Evolutionary conservation across 2,329 filamentous ascomycete genomes (phyloP), one percentile per base, ranked within the genome.

Genomic region (Fusarium papillatum): DNA sequence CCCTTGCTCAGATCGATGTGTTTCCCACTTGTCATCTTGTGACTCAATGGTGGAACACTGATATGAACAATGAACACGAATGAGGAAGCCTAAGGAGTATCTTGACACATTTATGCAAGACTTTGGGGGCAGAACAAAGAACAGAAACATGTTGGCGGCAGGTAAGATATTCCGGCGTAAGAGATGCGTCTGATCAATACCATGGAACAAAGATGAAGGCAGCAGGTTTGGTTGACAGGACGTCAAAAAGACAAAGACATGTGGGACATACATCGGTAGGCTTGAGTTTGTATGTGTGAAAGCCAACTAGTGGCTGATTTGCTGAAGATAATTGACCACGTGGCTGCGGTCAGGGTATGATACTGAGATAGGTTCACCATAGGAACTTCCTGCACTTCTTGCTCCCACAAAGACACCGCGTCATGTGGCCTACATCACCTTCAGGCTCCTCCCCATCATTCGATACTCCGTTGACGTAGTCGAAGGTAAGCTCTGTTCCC

Each of bases 401-500:
- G 57, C 92, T 90, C 2, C 91, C 90, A 77, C 94, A 96, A 10
- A 92, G 81, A 78, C 91, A 93, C 67, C 74, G 83, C 7, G 87
- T 89, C 90, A 92, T 92, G 69, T 90, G 86, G 71, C 86, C 83
- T 13, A 80, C 84, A 61, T 85, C 85, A 71, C 84, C 86, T 7
- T 80, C 79, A 6, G 72, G 70, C 38, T 84, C 85, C 38, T 86
- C 85, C 48, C 90, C 87, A 3, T 88, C 86, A 38, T 86, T 84
- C 11, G 90, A 89, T 29, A 91, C 88, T 11, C 92, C 92, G 76
- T 94, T 93, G 8, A 94, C 87, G 78, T 97, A 97, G 79, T 96
- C 94, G 81, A 97, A 96, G 0, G 93, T 95, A 38, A 97, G 83
- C 82, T 97, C 94, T 38, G 93, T 90, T 2, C 90, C 90, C 1